Evolutionary conservation across 2,329 filamentous ascomycete species (phyloP), one percentile per base, ranked within the genome.

Genomic region (Aspergillus vadensis): DNA sequence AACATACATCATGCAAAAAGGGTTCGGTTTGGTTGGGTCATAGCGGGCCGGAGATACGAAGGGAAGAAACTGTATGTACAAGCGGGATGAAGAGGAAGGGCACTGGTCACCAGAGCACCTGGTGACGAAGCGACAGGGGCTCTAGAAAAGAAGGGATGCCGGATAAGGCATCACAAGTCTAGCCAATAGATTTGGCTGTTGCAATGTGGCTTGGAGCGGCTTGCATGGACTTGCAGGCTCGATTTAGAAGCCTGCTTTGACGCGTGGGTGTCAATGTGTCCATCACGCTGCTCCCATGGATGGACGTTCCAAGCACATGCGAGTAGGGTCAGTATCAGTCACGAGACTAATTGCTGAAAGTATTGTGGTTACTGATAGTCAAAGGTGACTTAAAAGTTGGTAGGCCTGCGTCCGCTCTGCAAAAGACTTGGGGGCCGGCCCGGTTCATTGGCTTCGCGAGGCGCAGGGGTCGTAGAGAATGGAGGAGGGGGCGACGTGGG

Each of bases 401-500:
- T 70, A 10, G 77, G 74, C 58, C 74, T 74, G 55, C 75, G 72
- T 15, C 77, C 77, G 58, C 73, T 75, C 62, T 77, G 74, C 57
- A 79, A 63, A 36, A 79, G 65, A 71, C 73, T 79, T 9, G 77
- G 77, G 38, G 76, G 75, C 62, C 75, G 69, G 60, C 72, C 69
- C 61, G 67, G 59, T 27, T 71, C 68, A 30, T 65, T 61, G 48
- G 69, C 36, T 49, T 69, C 59, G 15, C 59, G 39, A 56, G 61
- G 47, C 39, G 50, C 63, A 39, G 61, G 63, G 39, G 58, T 64
- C 12, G 68, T 57, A 6, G 66, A 64, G 60, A 72, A 74, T 14
- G 71, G 65, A n/a, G 73, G 73, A n/a, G 72, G 72, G 4, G 72
- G 69, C 2, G 73, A 71, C 17, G 67, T 62, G 47, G 71, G 63